phyloP scores from a whole-genome alignment of 257 asterid genomes.

The Verbascum thapsus region DNA sequence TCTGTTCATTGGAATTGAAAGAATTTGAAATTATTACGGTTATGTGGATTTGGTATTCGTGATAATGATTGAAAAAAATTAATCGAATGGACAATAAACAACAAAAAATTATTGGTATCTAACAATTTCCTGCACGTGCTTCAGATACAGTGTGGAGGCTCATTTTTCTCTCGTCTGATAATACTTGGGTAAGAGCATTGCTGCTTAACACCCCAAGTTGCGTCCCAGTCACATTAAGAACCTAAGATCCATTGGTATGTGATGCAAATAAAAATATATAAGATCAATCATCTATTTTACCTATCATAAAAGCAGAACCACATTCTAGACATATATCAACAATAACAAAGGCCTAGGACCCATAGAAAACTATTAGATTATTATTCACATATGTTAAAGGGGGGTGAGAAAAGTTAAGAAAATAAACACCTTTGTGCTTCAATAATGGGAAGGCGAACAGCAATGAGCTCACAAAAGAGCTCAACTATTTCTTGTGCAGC shows the following conservation, averaged over 20 bases:
- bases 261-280: neutral
- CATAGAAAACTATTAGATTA: neutral
- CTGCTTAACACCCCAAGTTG: neutral
- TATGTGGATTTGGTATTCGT: no score
- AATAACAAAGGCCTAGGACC: neutral
- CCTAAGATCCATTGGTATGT: neutral
- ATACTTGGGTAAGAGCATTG: neutral
- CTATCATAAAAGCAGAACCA: neutral
- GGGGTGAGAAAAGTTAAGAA: neutral
- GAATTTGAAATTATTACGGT: no score
- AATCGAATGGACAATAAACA: no score
- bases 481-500: conserved; percentile 96
- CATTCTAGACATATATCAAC: neutral
- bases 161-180: neutral
- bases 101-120: no score
- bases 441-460: conserved; percentile 80
- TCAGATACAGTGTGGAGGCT: no score
- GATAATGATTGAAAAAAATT: neutral
- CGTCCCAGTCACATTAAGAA: neutral
- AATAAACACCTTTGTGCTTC: conserved; percentile 67
- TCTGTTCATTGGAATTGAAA: neutral
- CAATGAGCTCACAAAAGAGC: conserved; percentile 78
- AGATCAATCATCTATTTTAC: neutral
- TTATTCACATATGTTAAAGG: neutral
- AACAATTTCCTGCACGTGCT: no score